Percentiles rank a stretch among this genome's conserved stretches.
phyloP scores from a whole-genome alignment of 768 basidiomycete species.

The Lyophyllum atratum region DNA sequence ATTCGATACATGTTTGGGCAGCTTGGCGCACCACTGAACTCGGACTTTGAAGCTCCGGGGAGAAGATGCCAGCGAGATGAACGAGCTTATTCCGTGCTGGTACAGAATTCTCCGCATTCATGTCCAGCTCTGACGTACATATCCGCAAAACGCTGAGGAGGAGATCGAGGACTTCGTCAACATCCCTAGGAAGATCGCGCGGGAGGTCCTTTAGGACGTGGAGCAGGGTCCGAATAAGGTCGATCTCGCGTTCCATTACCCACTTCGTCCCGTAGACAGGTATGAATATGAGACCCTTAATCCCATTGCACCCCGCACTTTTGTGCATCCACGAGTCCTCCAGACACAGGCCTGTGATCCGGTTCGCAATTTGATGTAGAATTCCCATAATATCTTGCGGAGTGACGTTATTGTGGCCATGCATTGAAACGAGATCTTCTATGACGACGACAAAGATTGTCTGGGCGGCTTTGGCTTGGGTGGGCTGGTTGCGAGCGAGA shows the following conservation, averaged over 20 bases:
- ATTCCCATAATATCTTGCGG: constrained; percentile 63
- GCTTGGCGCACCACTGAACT: constrained; percentile 84
- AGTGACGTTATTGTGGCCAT: constrained; percentile 44
- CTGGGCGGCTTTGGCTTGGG: constrained; percentile 62
- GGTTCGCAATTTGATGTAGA: constrained; percentile 79
- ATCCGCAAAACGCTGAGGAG: constrained; percentile 67
- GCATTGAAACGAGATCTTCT: constrained; percentile 63
- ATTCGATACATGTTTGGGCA: constrained; percentile 76
- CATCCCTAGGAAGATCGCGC: constrained; percentile 80
- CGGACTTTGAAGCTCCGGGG: constrained; percentile 85
- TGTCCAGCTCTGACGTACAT: constrained; percentile 52
- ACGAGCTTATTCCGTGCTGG: constrained; percentile 56
- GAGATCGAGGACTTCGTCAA: constrained; percentile 78
- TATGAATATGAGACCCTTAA: constrained; percentile 75
- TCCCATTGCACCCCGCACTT: constrained; percentile 85
- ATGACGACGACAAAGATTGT: constrained; percentile 64
- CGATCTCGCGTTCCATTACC: constrained; percentile 85
- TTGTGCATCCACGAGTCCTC: constrained; percentile 92
- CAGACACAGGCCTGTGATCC: constrained; percentile 84
- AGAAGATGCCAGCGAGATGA: constrained; percentile 80
- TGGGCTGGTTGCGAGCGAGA: constrained; percentile 63
- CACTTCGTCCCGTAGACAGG: constrained; percentile 74
- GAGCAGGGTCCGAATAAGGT: constrained; percentile 86
- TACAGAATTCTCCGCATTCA: constrained; percentile 42
- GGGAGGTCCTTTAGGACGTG: constrained; percentile 96